Evolutionary conservation across 805 yeast genomes (phyloP).

Genomic region (Cyberlindnera maritima): DNA sequence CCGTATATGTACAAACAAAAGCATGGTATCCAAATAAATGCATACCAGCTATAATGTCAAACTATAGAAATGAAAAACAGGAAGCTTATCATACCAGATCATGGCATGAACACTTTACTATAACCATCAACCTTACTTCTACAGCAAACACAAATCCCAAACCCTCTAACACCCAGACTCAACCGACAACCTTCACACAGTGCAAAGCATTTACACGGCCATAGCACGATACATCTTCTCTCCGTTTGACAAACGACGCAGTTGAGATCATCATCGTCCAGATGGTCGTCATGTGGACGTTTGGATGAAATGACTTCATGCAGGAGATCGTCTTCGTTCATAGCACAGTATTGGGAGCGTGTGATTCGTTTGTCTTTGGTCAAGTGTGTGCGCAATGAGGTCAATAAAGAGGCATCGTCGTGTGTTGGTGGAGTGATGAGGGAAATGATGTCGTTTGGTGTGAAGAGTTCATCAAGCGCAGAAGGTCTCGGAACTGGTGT

Average conservation of each 20-base stretch:
- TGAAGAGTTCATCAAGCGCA: constrained; percentile 21
- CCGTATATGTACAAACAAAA: too few relatives aligned
- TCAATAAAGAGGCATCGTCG: constrained; percentile 17
- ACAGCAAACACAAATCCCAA: constrained; percentile 83
- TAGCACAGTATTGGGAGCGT: constrained; percentile 31
- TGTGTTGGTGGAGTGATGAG: constrained; percentile 29
- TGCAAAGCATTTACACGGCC: constrained; percentile 94
- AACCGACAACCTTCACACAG: constrained; percentile 82
- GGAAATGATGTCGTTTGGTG: constrained; percentile 25
- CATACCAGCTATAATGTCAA: too few relatives aligned
- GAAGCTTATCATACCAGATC: too few relatives aligned
- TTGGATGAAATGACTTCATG: constrained; percentile 28
- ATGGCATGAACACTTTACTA: constrained; percentile 36
- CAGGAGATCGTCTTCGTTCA: constrained; percentile 30
- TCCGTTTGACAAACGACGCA: constrained; percentile 84
- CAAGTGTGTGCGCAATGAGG: constrained; percentile 22
- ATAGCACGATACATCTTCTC: constrained; percentile 71
- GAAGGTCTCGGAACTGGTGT: neutral
- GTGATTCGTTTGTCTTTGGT: constrained; percentile 30
- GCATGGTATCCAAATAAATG: too few relatives aligned
- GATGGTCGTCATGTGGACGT: constrained; percentile 25
- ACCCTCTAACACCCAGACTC: constrained; percentile 67
- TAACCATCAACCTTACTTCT: constrained; percentile 64
- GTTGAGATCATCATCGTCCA: constrained; percentile 36
- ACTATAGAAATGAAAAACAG: too few relatives aligned